Evolutionary conservation across 2,329 filamentous ascomycete genomes (phyloP), one percentile per base, ranked within the genome.

Genomic region (Torrubiella hemipterigena): DNA sequence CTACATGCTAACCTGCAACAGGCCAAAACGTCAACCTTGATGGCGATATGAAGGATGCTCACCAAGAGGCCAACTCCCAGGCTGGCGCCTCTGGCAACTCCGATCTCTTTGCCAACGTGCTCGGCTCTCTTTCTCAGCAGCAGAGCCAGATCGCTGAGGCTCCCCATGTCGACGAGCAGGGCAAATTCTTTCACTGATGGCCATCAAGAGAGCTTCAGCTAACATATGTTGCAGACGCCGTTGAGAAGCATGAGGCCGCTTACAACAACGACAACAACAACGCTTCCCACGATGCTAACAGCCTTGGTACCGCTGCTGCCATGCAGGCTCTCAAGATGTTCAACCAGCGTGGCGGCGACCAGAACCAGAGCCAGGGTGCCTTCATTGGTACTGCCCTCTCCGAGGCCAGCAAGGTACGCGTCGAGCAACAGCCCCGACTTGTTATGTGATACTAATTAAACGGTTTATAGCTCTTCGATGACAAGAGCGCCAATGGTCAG

Each of bases 321-420:
- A 76, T 87, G 70, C 78, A 87, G 54, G 82, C 82, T 1, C 54
- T 87, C 42, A 86, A 87, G 63, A 72, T 79, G 64, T 93, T 93
- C 56, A 73, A 68, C 22, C 64, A 69, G 29, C n/a, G n/a, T n/a
- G 68, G 74, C 15, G 54, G 59, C 35, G 56, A 60, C 41, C 41
- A 58, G 39, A 43, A 59, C 57, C 62, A 67, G 47, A 73, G 74
- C 43, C 78, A 93, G 66, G 84, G 79, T 52, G 72, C 79, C 38
- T 84, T 94, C 48, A 71, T 94, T 39, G 82, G 80, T 5, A 64
- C 93, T 52, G 87, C 87, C 26, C 87, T 95, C 83, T 75, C 70
- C 7, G 81, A 95, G 62, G 87, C 85, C 20, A 78, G 77, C 48
- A 86, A 87, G 66, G 63, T 87, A 39, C 33, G 57, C 44, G 23